These are phyloP conservation scores for Saturnispora galanensis DNA, from an alignment of 805 yeast species.

Conservation along the genomic window DNA sequence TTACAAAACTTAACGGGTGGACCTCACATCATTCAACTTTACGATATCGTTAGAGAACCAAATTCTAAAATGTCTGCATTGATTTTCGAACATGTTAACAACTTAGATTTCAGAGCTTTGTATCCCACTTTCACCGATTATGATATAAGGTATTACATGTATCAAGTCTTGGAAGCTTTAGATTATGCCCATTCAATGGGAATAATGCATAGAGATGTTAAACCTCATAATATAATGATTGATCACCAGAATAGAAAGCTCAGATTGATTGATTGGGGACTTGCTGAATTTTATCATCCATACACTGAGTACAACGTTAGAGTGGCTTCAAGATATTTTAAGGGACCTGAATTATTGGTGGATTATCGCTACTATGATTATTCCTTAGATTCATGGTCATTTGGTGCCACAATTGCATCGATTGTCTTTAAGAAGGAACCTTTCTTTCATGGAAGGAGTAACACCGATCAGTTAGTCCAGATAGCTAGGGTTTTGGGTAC, in stretches of 20 bases:
- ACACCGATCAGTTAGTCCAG: conserved; percentile 84
- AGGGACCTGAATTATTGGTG: conserved; percentile 86
- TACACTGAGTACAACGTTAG: conserved; percentile 86
- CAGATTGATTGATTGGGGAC: conserved; percentile 89
- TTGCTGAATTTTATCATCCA: conserved; percentile 88
- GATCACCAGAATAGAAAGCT: conserved; percentile 64
- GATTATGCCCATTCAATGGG: conserved; percentile 93
- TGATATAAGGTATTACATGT: conserved; percentile 78
- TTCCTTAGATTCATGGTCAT: conserved; percentile 87
- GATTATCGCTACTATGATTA: conserved; percentile 85
- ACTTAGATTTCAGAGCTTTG: conserved; percentile 70
- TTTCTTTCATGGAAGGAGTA: conserved; percentile 83
- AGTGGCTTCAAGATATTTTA: conserved; percentile 87
- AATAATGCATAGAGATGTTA: conserved; percentile 91
- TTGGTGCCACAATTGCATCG: conserved; percentile 88
- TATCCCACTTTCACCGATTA: conserved; percentile 67
- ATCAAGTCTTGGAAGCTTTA: conserved; percentile 69
- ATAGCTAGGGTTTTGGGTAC: conserved; percentile 85
- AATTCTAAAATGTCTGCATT: conserved; percentile 77
- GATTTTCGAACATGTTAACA: conserved; percentile 75
- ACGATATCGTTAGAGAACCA: conserved; percentile 76
- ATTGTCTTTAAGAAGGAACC: conserved; percentile 87
- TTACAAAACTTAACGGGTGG: conserved; percentile 79
- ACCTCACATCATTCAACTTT: conserved; percentile 66
- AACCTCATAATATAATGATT: conserved; percentile 93